Conservation (phyloP, 2,329 filamentous ascomycete genomes). For the Cytospora mali region DNA sequence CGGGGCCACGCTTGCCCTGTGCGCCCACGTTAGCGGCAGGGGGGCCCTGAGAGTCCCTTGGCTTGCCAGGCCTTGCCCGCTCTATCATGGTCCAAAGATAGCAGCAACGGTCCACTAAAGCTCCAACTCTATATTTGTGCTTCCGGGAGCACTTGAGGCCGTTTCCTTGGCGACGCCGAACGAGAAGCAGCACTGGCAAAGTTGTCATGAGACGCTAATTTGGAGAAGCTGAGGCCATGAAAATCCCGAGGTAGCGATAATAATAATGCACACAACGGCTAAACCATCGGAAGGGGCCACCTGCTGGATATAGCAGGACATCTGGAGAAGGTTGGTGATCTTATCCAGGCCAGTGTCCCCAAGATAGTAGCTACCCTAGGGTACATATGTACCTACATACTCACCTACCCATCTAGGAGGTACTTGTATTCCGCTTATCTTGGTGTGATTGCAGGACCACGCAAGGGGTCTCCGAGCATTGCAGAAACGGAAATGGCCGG, state of each 20-base stretch:
- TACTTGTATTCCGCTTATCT: background rate
- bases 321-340: background rate
- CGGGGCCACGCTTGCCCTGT: constrained; percentile 17
- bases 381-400: no score
- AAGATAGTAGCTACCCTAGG: no score
- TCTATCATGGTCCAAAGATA: constrained; percentile 19
- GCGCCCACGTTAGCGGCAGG: constrained; percentile 2
- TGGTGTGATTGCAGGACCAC: background rate
- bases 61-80: background rate
- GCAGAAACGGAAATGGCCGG: background rate
- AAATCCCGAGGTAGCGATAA: background rate
- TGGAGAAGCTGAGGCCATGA: background rate
- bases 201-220: constrained; percentile 4
- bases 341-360: background rate
- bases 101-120: constrained; percentile 19
- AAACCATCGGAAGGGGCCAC: no score
- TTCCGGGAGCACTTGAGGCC: constrained; percentile 14
- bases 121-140: constrained; percentile 14
- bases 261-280: background rate
- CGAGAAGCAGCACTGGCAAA: constrained; percentile 6
- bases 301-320: no score
- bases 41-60: background rate
- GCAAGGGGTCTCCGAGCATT: background rate
- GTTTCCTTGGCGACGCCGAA: constrained; percentile 1
- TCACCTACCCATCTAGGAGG: background rate